Base-by-base conservation (phyloP, 345 rosid species). In the Pugionium cornutum region DNA sequence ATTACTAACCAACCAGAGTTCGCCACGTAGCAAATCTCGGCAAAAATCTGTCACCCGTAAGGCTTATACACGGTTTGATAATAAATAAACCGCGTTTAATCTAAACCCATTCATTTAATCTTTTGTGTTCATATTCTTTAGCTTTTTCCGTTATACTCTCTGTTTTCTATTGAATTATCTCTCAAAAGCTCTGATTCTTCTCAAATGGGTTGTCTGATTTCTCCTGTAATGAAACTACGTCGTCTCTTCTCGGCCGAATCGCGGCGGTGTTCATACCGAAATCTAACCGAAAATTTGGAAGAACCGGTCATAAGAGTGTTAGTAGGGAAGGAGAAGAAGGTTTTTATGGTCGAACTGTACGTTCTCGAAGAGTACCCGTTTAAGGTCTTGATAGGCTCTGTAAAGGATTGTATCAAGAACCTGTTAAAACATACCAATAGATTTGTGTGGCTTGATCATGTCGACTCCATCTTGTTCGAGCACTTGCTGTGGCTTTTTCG, bases 401-500 rank as follows among this genome's bases (percentile, higher is more conserved):
- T 46, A 51, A 71, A 53, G 1, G 73, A 70, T 50, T 70, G 66
- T 26, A 37, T 30, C 1, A 36, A 62, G 5, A 67, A 62, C 56
- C 31, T 37, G 28, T 60, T 27, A 2, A 68, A 53, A 47, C 53
- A 64, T 59, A 71, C 58, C 7, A 73, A 50, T 46, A 79, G 75
- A 64, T 86, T 79, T 26, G 72, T 89, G 6, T 72, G 77, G 33
- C 80, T 89, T 31, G 88, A 82, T 44, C 78, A 74, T 74, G 81
- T 89, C 7, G 98, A 92, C 72, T 80, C 95, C 0, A 83, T 92
- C 50, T 73, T 92, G 83, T 92, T 89, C 51, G 98, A 92, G 79
- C 98, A 92, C 65, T 86, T 92, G 92, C 7, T 89, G 57, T 91
- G 95, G 96, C 79, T 91, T 70, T 70, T 87, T 86, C 65, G 78